Evolutionary conservation across 352 stramenopile genomes (phyloP).

Genomic region (Globisporangium cederbergense): DNA sequence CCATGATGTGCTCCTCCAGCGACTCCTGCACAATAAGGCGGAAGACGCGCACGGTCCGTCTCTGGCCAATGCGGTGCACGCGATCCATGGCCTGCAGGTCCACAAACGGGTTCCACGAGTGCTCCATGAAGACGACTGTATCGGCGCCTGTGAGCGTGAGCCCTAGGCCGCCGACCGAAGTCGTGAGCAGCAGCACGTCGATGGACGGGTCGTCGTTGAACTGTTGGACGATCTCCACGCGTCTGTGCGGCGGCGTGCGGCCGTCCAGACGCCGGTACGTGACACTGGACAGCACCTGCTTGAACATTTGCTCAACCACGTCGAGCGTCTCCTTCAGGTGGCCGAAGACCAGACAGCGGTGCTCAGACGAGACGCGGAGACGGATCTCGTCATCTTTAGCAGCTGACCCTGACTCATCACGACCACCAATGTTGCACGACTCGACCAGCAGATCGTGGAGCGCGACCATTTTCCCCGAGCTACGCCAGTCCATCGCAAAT

Average conservation of each 20-base stretch:
- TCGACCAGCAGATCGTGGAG: constrained; percentile 77
- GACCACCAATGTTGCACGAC: constrained; percentile 41
- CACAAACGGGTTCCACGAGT: constrained; percentile 97
- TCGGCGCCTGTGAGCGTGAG: constrained; percentile 96
- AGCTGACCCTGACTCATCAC: constrained; percentile 9
- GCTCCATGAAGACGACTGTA: constrained; percentile 97
- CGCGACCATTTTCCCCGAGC: constrained; percentile 90
- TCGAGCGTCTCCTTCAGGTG: constrained; percentile 94
- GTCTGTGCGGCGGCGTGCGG: constrained; percentile 61
- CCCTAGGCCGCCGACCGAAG: constrained; percentile 92
- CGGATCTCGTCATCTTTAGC: constrained; percentile 6
- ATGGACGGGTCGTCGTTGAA: constrained; percentile 94
- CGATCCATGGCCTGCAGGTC: constrained; percentile 93
- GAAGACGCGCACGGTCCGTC: constrained; percentile 68
- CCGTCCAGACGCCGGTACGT: constrained; percentile 93
- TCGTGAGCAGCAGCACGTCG: constrained; percentile 95
- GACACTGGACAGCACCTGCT: constrained; percentile 52
- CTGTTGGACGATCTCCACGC: constrained; percentile 76
- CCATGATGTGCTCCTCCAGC: constrained; percentile 78
- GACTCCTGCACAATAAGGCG: constrained; percentile 71
- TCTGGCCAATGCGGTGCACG: constrained; percentile 77
- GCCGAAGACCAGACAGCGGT: constrained; percentile 96
- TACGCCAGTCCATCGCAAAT: constrained; percentile 46
- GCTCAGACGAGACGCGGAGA: constrained; percentile 28
- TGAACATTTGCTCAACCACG: constrained; percentile 89